Percentiles rank a stretch among this genome's conserved stretches.
These are phyloP conservation scores for Lathyrus sativus DNA, from an alignment of 306 rosid genomes.

Conservation along the genomic window DNA sequence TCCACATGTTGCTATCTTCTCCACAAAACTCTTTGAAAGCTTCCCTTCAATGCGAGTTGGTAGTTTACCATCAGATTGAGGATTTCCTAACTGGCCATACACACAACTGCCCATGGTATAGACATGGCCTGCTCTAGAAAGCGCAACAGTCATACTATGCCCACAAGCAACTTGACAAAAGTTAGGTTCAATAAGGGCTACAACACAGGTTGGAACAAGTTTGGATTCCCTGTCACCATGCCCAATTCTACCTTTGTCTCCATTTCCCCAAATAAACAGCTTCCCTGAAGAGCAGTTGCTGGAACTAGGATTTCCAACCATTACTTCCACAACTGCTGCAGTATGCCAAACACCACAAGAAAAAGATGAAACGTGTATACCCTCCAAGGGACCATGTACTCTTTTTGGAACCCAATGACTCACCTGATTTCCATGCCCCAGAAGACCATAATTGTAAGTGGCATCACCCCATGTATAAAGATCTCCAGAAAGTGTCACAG, in stretches of 20 bases:
- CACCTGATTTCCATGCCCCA: constrained; percentile 95
- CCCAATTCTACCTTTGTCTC: constrained; percentile 96
- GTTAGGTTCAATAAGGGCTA: constrained; percentile 79
- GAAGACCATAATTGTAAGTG: constrained; percentile 82
- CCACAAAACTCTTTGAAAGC: constrained; percentile 85
- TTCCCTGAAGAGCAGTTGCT: constrained; percentile 94
- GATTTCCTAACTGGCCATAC: constrained; percentile 92
- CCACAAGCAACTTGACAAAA: constrained; percentile 94
- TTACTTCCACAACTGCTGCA: constrained; percentile 97
- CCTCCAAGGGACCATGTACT: constrained; percentile 92
- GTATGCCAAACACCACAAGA: constrained; percentile 99
- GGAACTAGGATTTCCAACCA: constrained; percentile 90
- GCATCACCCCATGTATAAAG: constrained; percentile 98
- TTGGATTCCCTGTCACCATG: constrained; percentile 95
- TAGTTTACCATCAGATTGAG: constrained; percentile 86
- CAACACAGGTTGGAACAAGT: constrained; percentile 96
- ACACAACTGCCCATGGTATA: constrained; percentile 95
- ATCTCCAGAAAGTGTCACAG: constrained; percentile 94
- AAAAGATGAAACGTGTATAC: constrained; percentile 85
- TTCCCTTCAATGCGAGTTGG: constrained; percentile 84
- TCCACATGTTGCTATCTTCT: constrained; percentile 94
- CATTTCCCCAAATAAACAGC: constrained; percentile 99
- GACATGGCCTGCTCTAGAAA: constrained; percentile 83
- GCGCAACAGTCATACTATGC: constrained; percentile 89
- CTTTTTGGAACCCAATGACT: constrained; percentile 97